phyloP scores from a whole-genome alignment of 768 basidiomycete genomes.

The Boletus rubescentipes region DNA sequence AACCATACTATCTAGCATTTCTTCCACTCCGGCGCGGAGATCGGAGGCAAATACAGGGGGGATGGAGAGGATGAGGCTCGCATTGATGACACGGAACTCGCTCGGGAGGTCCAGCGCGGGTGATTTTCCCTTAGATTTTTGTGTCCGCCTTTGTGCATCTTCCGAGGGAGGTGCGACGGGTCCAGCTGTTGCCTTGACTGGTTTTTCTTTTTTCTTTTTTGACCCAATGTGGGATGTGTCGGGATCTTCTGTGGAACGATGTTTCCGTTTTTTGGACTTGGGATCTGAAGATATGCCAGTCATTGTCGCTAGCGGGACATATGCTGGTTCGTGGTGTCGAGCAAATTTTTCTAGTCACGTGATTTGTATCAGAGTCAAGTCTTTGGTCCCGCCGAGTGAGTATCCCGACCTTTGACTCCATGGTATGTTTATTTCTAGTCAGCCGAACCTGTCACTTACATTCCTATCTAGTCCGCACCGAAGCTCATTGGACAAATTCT shows the following conservation, averaged over 20 bases:
- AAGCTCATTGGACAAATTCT: slow-evolving; percentile 77
- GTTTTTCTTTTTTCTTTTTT: slow-evolving; percentile 39
- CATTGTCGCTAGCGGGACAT: slow-evolving; percentile 4
- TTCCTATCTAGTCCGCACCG: slow-evolving; percentile 65
- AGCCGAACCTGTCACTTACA: neutral
- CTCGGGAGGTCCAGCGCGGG: slow-evolving; percentile 31
- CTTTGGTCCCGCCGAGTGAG: neutral
- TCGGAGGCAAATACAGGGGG: slow-evolving; percentile 79
- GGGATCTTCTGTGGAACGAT: slow-evolving; percentile 21
- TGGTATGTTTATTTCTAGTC: slow-evolving; percentile 15
- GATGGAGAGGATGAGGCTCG: slow-evolving; percentile 71
- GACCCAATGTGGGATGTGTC: slow-evolving; percentile 24
- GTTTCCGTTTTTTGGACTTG: slow-evolving; percentile 54
- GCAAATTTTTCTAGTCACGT: slow-evolving; percentile 25
- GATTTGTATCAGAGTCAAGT: neutral
- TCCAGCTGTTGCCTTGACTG: slow-evolving; percentile 15
- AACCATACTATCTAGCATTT: slow-evolving; percentile 91
- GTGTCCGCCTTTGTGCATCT: slow-evolving; percentile 18
- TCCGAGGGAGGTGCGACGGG: slow-evolving; percentile 1
- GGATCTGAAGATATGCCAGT: slow-evolving; percentile 7
- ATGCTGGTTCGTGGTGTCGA: neutral
- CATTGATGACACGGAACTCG: slow-evolving; percentile 62
- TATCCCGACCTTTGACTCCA: slow-evolving; percentile 11
- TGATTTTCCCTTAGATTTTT: slow-evolving; percentile 39
- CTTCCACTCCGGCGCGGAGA: slow-evolving; percentile 73